Evolutionary conservation across 805 yeast genomes (phyloP).

Genomic region (Kazachstania viticola): DNA sequence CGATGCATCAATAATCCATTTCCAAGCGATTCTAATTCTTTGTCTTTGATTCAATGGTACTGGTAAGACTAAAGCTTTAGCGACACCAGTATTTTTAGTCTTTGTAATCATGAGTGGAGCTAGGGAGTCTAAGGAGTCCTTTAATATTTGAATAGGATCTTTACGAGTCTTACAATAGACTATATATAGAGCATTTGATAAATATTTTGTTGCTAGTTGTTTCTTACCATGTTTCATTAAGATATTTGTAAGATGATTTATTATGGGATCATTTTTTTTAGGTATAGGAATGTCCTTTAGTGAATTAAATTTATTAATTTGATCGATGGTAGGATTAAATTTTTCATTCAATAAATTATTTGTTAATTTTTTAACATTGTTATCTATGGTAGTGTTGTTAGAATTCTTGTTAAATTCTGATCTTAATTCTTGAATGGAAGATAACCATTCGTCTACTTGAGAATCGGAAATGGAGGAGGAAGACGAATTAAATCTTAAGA

Average conservation of each 20-base stretch:
- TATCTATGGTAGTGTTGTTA: constrained; percentile 27
- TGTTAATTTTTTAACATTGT: constrained; percentile 25
- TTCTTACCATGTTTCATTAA: constrained; percentile 91
- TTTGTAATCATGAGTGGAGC: constrained; percentile 77
- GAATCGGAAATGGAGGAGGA: too few relatives aligned
- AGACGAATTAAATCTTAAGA: too few relatives aligned
- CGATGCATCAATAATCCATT: constrained; percentile 83
- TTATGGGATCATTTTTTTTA: constrained; percentile 49
- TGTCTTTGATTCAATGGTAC: constrained; percentile 73
- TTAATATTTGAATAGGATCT: constrained; percentile 72
- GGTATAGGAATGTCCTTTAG: constrained; percentile 49
- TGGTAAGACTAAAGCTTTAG: constrained; percentile 73
- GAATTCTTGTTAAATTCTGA: constrained; percentile 28
- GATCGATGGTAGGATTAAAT: constrained; percentile 55
- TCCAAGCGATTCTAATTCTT: constrained; percentile 75
- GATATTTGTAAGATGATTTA: constrained; percentile 70
- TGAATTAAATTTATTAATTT: constrained; percentile 42
- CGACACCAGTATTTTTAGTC: constrained; percentile 73
- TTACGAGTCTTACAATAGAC: constrained; percentile 45
- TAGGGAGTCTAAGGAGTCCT: constrained; percentile 63
- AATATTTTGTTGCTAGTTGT: constrained; percentile 58
- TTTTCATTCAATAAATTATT: constrained; percentile 9
- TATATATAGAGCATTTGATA: constrained; percentile 70
- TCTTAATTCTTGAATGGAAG: constrained; percentile 29
- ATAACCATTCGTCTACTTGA: constrained; percentile 33